phyloP scores from a whole-genome alignment of 768 basidiomycete genomes.

The Leccinum boreale region DNA sequence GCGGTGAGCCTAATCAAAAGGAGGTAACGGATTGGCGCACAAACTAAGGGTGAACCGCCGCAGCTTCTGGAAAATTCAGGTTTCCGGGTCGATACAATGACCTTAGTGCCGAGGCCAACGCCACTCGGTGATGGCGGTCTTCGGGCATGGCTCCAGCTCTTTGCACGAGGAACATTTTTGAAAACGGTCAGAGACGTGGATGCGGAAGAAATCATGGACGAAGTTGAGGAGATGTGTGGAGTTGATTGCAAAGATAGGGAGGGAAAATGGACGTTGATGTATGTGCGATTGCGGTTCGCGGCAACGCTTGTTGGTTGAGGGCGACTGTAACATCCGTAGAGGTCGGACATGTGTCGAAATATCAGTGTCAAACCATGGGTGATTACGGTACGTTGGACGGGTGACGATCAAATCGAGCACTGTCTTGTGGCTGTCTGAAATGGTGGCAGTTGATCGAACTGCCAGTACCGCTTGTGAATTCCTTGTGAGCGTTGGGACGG shows the following conservation, averaged over 20 bases:
- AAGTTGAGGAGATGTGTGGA: slow-evolving; percentile 54
- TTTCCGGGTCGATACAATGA: slow-evolving; percentile 54
- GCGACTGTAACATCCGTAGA: slow-evolving; percentile 2
- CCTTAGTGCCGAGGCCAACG: slow-evolving; percentile 54
- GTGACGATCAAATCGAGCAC: slow-evolving; percentile 3
- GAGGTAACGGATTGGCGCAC: background rate
- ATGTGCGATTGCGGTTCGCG: slow-evolving; percentile 63
- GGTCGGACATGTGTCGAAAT: slow-evolving; percentile 1
- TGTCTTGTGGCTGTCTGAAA: background rate
- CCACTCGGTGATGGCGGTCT: slow-evolving; percentile 48
- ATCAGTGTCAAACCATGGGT: background rate
- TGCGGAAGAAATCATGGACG: slow-evolving; percentile 56
- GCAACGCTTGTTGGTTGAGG: slow-evolving; percentile 40
- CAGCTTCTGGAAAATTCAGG: slow-evolving; percentile 56
- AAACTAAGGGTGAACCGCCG: background rate
- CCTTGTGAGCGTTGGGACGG: background rate
- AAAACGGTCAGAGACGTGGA: slow-evolving; percentile 48
- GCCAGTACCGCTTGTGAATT: background rate
- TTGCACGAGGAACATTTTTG: slow-evolving; percentile 61
- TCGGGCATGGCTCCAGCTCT: slow-evolving; percentile 66
- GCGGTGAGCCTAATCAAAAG: slow-evolving; percentile 35
- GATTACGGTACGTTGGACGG: slow-evolving; percentile 2
- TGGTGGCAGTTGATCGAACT: slow-evolving; percentile 1
- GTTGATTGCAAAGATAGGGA: slow-evolving; percentile 55
- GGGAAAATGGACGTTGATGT: slow-evolving; percentile 71